Evolutionary conservation across 129 eudicot genomes (phyloP).

Genomic region (Silybum marianum): DNA sequence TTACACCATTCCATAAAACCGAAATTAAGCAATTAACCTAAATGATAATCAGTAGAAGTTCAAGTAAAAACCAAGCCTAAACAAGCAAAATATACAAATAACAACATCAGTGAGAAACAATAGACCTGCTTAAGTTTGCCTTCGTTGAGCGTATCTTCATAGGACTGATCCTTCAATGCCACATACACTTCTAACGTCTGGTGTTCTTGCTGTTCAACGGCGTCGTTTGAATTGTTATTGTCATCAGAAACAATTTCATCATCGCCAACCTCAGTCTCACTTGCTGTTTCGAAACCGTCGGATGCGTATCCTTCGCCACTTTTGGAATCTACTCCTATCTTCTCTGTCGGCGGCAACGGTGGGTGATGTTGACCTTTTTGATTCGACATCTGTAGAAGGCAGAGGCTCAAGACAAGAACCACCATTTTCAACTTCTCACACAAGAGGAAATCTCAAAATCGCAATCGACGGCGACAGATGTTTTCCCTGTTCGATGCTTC

Average conservation of each 20-base stretch:
- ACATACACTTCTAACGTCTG: not conserved
- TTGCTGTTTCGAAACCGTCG: slow-evolving; percentile 83
- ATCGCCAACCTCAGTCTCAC: slow-evolving; percentile 51
- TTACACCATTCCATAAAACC: not conserved
- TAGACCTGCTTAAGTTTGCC: slow-evolving; percentile 49
- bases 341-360: slow-evolving; percentile 1
- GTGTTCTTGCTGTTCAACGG: slow-evolving; percentile 15
- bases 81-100: not conserved
- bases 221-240: not conserved
- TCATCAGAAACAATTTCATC: slow-evolving; percentile 25
- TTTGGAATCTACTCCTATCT: not conserved
- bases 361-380: slow-evolving; percentile 23
- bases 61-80: not conserved
- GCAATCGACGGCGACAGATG: slow-evolving; percentile 4
- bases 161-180: slow-evolving; percentile 30
- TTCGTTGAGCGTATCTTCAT: slow-evolving; percentile 42
- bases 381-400: slow-evolving; percentile 9
- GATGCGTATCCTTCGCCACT: slow-evolving; percentile 38
- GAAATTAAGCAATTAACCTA: not conserved
- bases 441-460: slow-evolving; percentile 1
- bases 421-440: slow-evolving; percentile 46
- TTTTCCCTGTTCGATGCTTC: not conserved
- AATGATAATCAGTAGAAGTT: not conserved
- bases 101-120: not conserved
- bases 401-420: slow-evolving; percentile 46